Evolutionary conservation across 2,329 filamentous ascomycete species (phyloP), one percentile per base, ranked within the genome.

Genomic region (Aotearoamyces nothofagi): DNA sequence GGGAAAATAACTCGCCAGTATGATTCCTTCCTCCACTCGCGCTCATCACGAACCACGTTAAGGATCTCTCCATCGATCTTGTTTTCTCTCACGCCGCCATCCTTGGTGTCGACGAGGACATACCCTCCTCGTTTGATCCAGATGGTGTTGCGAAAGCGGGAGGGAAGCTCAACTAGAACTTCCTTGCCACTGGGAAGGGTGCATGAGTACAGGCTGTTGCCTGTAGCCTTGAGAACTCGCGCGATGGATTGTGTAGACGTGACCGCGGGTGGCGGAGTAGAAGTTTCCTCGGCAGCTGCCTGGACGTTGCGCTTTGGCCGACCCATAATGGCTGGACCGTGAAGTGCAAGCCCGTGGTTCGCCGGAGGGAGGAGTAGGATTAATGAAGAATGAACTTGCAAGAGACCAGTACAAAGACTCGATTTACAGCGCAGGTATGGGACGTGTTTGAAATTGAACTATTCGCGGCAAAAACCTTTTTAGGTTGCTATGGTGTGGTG

Each of bases 71-170:
- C 90, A 29, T 69, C 66, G 9, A 92, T 68, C 51, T 83, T 84
- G 44, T 83, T 83, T 24, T 78, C 75, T 29, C 74, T 58, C 14
- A 66, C 70, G 15, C 73, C 70, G 20, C 75, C 60, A 2, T 67
- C 61, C 16, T 64, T 62, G 14, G 69, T 77, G 40, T 96, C 80
- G 9, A 93, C 66, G 8, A 96, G 57, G 16, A 94, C 84, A 52
- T 77, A 96, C 1, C 83, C 82, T 16, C 84, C 80, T 11, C 83
- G 74, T 54, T 80, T 86, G 51, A 96, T 79, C 81, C 83, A 96
- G 38, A 96, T 82, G 2, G 82, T 90, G 39, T 82, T 90, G 36
- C 87, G 79, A 50, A 96, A 94, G 22, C 75, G 73, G 15, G 82
- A 61, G 7, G 81, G 78, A 12, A 98, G 69, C 59, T 94, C 84